These are phyloP conservation scores for Nigrospora sphaerica DNA, from an alignment of 2,329 filamentous ascomycete genomes.

Conservation along the genomic window DNA sequence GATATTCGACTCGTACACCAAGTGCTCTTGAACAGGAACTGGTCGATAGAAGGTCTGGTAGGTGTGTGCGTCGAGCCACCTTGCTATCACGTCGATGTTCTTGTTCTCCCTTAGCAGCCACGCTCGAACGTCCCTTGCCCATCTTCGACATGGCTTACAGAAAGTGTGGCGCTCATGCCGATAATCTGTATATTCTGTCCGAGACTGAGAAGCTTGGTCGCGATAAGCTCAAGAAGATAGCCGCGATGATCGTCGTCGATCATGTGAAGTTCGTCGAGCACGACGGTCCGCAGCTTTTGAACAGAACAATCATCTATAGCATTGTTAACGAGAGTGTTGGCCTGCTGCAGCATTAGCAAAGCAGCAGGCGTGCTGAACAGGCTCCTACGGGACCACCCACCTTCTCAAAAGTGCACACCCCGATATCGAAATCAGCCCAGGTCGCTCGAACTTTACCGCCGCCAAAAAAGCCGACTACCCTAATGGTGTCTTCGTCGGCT, in stretches of 20 bases:
- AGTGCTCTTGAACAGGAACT: conserved; percentile 67
- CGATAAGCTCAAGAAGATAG: conserved; percentile 68
- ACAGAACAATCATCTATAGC: conserved; percentile 66
- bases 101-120: conserved; percentile 20
- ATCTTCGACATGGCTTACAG: conserved; percentile 36
- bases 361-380: conserved; percentile 8
- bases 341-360: conserved; percentile 32
- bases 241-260: conserved; percentile 69
- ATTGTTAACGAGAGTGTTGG: conserved; percentile 66
- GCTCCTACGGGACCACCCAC: conserved; percentile 19
- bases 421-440: conserved; percentile 72
- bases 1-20: conserved; percentile 64
- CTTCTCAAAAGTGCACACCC: conserved; percentile 76
- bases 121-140: neutral
- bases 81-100: conserved; percentile 63
- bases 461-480: conserved; percentile 68
- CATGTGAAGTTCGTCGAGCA: conserved; percentile 79
- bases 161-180: conserved; percentile 74
- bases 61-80: conserved; percentile 64
- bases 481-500: conserved; percentile 50
- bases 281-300: conserved; percentile 56
- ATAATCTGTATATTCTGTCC: conserved; percentile 63
- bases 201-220: conserved; percentile 64
- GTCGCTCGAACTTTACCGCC: conserved; percentile 60
- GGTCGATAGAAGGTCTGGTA: conserved; percentile 69